These are phyloP conservation scores for Stentor coeruleus DNA, from an alignment of 73 alveolate genomes.

Conservation along the genomic window DNA sequence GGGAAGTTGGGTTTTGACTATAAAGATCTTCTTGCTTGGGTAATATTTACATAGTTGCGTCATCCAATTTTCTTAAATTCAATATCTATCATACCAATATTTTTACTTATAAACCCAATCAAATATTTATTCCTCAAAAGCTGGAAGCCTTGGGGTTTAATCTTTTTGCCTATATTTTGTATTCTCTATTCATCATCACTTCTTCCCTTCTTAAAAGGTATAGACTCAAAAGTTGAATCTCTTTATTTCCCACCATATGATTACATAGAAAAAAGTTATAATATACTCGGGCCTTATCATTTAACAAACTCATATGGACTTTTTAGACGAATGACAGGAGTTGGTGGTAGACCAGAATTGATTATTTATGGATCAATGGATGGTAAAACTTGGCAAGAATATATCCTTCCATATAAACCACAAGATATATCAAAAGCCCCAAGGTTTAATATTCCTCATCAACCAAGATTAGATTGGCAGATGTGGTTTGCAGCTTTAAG, in stretches of 20 bases:
- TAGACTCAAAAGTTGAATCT: conserved; percentile 31
- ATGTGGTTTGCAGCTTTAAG: conserved; percentile 77
- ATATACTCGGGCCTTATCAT: conserved; percentile 29
- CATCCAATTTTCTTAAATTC: not conserved
- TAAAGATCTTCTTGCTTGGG: no score
- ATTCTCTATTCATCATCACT: conserved; percentile 27
- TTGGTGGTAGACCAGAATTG: conserved; percentile 83
- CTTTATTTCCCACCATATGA: conserved; percentile 15
- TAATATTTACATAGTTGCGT: no score
- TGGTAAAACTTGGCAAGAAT: conserved; percentile 53
- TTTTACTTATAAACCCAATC: not conserved
- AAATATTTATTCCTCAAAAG: not conserved
- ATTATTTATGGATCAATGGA: conserved; percentile 66
- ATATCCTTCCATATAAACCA: conserved; percentile 66
- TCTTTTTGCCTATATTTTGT: no score
- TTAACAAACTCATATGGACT: conserved; percentile 67
- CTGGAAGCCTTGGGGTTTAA: not conserved
- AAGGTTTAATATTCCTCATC: conserved; percentile 63
- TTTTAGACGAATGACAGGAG: conserved; percentile 85
- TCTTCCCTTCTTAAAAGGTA: conserved; percentile 45
- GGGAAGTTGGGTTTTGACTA: no score
- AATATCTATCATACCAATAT: not conserved
- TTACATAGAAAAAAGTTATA: not conserved
- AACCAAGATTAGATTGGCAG: conserved; percentile 87
- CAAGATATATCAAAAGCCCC: conserved; percentile 41